A percentile compares a stretch with the other conserved stretches of the same genome.
Evolutionary conservation across 2,329 filamentous ascomycete genomes (phyloP).

Genomic region (Aureobasidium uvarum): DNA sequence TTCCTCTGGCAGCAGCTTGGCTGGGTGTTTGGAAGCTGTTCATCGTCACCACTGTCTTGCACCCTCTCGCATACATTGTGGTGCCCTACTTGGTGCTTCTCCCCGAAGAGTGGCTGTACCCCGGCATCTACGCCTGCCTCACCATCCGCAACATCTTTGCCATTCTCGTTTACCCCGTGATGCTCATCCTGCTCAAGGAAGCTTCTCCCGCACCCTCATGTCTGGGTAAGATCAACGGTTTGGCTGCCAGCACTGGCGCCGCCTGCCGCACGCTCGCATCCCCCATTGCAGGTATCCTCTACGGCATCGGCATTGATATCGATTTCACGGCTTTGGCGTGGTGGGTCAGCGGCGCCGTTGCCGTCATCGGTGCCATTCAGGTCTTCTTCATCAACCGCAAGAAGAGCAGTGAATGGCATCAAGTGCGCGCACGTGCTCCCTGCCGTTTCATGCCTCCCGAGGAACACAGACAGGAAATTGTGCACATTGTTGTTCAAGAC

Average conservation of each 20-base stretch:
- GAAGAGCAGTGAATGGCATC: conserved; percentile 42
- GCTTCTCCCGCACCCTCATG: conserved; percentile 61
- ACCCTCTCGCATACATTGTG: conserved; percentile 66
- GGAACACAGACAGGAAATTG: conserved; percentile 28
- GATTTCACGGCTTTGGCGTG: conserved; percentile 62
- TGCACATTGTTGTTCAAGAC: conserved; percentile 31
- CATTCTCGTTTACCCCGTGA: conserved; percentile 66
- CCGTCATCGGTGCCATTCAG: conserved; percentile 56
- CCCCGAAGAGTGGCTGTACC: conserved; percentile 53
- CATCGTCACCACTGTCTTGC: conserved; percentile 61
- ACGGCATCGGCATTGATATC: conserved; percentile 58
- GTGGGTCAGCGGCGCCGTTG: conserved; percentile 59
- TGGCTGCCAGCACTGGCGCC: conserved; percentile 70
- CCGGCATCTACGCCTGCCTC: conserved; percentile 65
- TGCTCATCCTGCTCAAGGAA: conserved; percentile 71
- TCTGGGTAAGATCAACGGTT: conserved; percentile 68
- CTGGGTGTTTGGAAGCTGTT: conserved; percentile 68
- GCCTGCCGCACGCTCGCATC: conserved; percentile 68
- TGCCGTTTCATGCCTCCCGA: conserved; percentile 35
- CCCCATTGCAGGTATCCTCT: conserved; percentile 65
- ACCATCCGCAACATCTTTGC: conserved; percentile 65
- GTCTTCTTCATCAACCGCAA: conserved; percentile 56
- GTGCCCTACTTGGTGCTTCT: conserved; percentile 66
- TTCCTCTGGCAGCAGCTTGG: conserved; percentile 61
- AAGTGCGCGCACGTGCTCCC: conserved; percentile 31